Conservation (phyloP, 2,329 filamentous ascomycete species). For the Aureobasidium melanogenum region DNA sequence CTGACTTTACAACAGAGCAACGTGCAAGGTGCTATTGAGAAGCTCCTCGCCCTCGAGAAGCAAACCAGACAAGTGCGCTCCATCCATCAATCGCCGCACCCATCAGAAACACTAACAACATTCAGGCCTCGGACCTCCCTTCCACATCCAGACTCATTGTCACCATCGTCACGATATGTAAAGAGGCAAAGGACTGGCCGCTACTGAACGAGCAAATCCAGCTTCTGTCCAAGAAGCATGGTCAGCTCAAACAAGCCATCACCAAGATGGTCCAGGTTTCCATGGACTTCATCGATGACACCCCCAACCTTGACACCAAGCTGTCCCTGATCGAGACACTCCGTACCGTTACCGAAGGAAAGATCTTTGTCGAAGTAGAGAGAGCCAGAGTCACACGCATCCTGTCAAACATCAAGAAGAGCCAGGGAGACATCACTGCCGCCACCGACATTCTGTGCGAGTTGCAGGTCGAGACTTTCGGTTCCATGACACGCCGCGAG, state of each 20-base stretch:
- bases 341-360: constrained; percentile 94
- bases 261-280: constrained; percentile 98
- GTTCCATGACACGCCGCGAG: constrained; percentile 91
- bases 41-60: constrained; percentile 86
- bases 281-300: constrained; percentile 82
- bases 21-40: constrained; percentile 82
- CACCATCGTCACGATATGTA: constrained; percentile 87
- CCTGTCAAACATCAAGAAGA: constrained; percentile 93
- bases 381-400: constrained; percentile 90
- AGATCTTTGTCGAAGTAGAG: constrained; percentile 99
- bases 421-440: constrained; percentile 82
- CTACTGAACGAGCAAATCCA: constrained; percentile 94
- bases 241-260: constrained; percentile 96
- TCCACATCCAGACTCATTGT: constrained; percentile 86
- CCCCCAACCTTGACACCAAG: constrained; percentile 78
- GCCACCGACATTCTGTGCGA: constrained; percentile 93
- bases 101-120: neutral
- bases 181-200: constrained; percentile 85
- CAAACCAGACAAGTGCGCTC: constrained; percentile 79
- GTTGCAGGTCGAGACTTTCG: constrained; percentile 96
- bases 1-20: constrained; percentile 49
- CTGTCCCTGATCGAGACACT: constrained; percentile 89
- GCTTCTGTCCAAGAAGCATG: constrained; percentile 97
- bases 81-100: constrained; percentile 1
- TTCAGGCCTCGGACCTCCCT: constrained; percentile 83